Evolutionary conservation across 768 basidiomycete genomes (phyloP).

Genomic region (Gymnopilus junonius): DNA sequence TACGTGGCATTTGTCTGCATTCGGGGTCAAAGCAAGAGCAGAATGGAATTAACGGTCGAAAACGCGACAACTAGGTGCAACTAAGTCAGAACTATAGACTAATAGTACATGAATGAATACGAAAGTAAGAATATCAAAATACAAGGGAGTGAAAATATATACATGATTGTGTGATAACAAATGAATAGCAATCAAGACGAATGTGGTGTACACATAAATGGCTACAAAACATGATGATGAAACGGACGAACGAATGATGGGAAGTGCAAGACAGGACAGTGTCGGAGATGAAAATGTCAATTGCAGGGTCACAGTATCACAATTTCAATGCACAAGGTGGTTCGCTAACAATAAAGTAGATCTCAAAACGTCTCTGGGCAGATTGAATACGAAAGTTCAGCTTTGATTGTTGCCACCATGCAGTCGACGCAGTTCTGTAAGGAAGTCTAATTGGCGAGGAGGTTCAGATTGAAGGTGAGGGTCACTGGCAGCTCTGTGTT

Average conservation of each 20-base stretch:
- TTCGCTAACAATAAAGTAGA: not conserved
- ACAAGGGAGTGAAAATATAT: conserved; percentile 11
- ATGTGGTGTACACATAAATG: conserved; percentile 5
- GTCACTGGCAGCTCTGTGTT: conserved; percentile 23
- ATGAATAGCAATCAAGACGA: conserved; percentile 6
- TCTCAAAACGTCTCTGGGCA: not conserved
- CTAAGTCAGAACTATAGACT: not conserved
- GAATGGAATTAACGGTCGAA: not conserved
- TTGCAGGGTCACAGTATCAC: not conserved
- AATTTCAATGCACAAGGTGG: not conserved
- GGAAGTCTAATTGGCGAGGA: conserved; percentile 22
- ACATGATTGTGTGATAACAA: conserved; percentile 7
- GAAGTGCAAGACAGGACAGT: not conserved
- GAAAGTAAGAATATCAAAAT: conserved; percentile 6
- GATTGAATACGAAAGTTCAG: not conserved
- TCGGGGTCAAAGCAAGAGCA: not conserved
- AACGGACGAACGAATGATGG: not conserved
- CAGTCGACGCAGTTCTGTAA: conserved; percentile 24
- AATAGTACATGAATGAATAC: conserved; percentile 4
- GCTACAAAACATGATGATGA: conserved; percentile 10
- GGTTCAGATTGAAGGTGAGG: conserved; percentile 20
- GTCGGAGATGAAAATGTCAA: not conserved
- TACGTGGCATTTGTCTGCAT: no score
- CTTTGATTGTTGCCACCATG: conserved; percentile 8
- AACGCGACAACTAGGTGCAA: conserved; percentile 3